A percentile compares a stretch with the other conserved stretches of the same genome.
Conservation (phyloP, 768 basidiomycete genomes). For the Russula brevipes region DNA sequence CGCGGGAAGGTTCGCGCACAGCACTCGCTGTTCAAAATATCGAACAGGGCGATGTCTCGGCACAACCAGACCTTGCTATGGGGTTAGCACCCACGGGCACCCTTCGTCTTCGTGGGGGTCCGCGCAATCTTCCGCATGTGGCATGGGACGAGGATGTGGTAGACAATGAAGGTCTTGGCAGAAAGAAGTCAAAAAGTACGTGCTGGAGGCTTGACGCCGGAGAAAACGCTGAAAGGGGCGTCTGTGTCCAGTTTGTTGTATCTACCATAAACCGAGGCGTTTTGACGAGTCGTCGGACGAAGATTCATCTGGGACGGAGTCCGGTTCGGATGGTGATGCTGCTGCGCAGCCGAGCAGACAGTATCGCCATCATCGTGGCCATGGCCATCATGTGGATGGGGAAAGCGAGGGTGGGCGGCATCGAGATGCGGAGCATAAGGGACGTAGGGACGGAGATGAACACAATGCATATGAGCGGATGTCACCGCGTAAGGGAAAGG, state of each 20-base stretch:
- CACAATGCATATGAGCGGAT: slow-evolving; percentile 17
- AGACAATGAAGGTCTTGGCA: slow-evolving; percentile 86
- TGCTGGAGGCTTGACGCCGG: slow-evolving; percentile 22
- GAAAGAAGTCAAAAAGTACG: slow-evolving; percentile 92
- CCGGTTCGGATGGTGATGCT: slow-evolving; percentile 28
- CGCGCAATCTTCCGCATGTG: slow-evolving; percentile 44
- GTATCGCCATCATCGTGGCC: slow-evolving; percentile 2
- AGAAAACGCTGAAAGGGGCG: not conserved
- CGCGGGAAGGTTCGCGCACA: slow-evolving; percentile 17
- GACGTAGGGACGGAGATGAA: not conserved
- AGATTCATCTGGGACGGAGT: slow-evolving; percentile 45
- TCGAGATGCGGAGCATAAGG: not conserved
- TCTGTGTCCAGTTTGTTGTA: slow-evolving; percentile 79
- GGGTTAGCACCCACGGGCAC: not conserved
- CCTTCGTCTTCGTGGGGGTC: slow-evolving; percentile 13
- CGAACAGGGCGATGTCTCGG: slow-evolving; percentile 5
- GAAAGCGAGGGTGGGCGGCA: not conserved
- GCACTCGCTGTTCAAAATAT: not conserved
- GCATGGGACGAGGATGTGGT: slow-evolving; percentile 59
- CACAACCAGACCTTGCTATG: not conserved
- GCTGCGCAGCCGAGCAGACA: slow-evolving; percentile 7
- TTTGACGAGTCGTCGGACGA: slow-evolving; percentile 82
- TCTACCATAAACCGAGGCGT: slow-evolving; percentile 75
- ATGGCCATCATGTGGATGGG: not conserved
- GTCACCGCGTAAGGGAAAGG: slow-evolving; percentile 17